phyloP scores from a whole-genome alignment of 768 basidiomycete species.

The Calocybe cyanea region DNA sequence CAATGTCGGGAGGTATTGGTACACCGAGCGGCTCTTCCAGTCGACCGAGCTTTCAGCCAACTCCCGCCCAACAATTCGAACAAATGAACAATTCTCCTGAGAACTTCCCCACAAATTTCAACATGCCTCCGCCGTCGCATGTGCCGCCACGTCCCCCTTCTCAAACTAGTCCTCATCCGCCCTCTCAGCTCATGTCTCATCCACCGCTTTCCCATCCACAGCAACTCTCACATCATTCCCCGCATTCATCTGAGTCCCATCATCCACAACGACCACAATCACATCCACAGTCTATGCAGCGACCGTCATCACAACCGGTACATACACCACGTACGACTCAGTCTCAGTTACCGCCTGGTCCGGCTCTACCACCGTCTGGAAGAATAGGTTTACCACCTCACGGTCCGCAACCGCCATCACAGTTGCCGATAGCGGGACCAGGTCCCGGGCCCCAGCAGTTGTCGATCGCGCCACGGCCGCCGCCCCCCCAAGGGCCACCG shows the following conservation, averaged over 20 bases:
- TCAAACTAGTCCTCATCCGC: slow-evolving; percentile 30
- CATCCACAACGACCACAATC: slow-evolving; percentile 57
- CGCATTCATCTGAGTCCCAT: slow-evolving; percentile 38
- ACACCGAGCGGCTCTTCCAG: slow-evolving; percentile 35
- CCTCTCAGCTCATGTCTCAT: slow-evolving; percentile 18
- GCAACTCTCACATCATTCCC: slow-evolving; percentile 35
- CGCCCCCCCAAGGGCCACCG: slow-evolving; percentile 24
- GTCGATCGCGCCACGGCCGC: slow-evolving; percentile 25
- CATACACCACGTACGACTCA: slow-evolving; percentile 19
- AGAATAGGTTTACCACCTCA: slow-evolving; percentile 13
- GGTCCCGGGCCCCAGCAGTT: slow-evolving; percentile 22
- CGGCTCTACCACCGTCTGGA: slow-evolving; percentile 4
- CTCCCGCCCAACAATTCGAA: slow-evolving; percentile 63
- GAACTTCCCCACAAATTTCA: slow-evolving; percentile 29
- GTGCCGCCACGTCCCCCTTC: slow-evolving; percentile 41
- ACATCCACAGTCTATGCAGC: slow-evolving; percentile 31
- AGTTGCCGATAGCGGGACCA: slow-evolving; percentile 16
- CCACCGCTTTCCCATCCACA: slow-evolving; percentile 9
- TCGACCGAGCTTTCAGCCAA: slow-evolving; percentile 44
- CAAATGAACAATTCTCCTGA: slow-evolving; percentile 41
- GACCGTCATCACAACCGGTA: slow-evolving; percentile 12
- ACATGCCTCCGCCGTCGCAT: slow-evolving; percentile 28
- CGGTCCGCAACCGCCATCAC: slow-evolving; percentile 15
- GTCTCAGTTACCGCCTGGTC: slow-evolving; percentile 11
- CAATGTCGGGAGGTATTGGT: slow-evolving; percentile 32